Percentiles rank a stretch among this genome's conserved stretches.
Conservation (phyloP, 108 stramenopile genomes). For the Cyclotella choctawhatcheeana region DNA sequence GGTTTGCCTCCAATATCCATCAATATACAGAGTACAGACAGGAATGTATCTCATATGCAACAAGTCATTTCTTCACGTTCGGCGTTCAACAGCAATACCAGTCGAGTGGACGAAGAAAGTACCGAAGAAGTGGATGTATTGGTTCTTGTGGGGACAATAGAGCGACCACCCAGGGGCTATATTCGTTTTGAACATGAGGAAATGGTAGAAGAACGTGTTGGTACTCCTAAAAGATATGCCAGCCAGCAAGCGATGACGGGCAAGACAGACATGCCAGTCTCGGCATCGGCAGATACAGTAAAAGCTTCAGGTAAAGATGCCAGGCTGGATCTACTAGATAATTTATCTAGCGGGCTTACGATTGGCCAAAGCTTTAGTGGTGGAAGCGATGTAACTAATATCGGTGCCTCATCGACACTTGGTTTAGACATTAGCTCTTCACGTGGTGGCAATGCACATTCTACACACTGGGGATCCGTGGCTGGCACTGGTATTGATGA, state of each 20-base stretch:
- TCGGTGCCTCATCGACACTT: not conserved
- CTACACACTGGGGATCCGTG: slow-evolving; percentile 2
- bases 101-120: not conserved
- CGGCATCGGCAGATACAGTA: slow-evolving; percentile 29
- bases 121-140: slow-evolving; percentile 49
- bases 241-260: not conserved
- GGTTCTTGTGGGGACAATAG: slow-evolving; percentile 51
- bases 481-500: slow-evolving; percentile 12
- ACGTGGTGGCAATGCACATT: slow-evolving; percentile 9
- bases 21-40: not conserved
- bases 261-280: slow-evolving; percentile 11
- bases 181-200: slow-evolving; percentile 55
- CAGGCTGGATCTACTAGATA: not conserved
- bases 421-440: slow-evolving; percentile 50
- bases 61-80: not conserved
- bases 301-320: slow-evolving; percentile 25
- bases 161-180: slow-evolving; percentile 46
- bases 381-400: not conserved
- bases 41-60: slow-evolving; percentile 8
- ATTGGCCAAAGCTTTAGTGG: slow-evolving; percentile 4
- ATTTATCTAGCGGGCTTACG: not conserved
- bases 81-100: not conserved
- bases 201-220: slow-evolving; percentile 23
- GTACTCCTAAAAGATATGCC: not conserved
- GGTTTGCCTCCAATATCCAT: slow-evolving; percentile 30